These are phyloP conservation scores for Arthrobotrys megalospora DNA, from an alignment of 2,329 filamentous ascomycete genomes.

Conservation along the genomic window DNA sequence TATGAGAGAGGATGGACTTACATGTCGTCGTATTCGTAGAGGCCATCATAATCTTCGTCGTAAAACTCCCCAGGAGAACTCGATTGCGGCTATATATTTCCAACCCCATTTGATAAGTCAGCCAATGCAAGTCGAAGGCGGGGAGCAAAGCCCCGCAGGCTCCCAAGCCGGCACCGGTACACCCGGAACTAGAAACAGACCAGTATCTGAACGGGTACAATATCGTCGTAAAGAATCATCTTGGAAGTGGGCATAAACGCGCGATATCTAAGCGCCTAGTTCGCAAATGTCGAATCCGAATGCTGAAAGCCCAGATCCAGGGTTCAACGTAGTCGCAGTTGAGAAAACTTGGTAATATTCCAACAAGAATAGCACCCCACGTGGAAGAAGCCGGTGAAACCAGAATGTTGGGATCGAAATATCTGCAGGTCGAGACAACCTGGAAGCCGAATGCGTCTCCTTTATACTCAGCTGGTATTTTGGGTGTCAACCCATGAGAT, in stretches of 20 bases:
- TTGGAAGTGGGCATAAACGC: conserved; percentile 30
- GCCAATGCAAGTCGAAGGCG: background rate
- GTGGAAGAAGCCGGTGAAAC: conserved; percentile 20
- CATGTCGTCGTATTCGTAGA: conserved; percentile 56
- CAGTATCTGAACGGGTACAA: conserved; percentile 31
- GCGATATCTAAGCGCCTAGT: conserved; percentile 25
- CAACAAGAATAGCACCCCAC: conserved; percentile 28
- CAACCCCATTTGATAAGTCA: background rate
- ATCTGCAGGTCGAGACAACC: conserved; percentile 23
- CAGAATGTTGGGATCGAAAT: conserved; percentile 34
- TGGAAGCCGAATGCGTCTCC: conserved; percentile 27
- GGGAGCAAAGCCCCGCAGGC: background rate
- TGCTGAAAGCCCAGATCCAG: conserved; percentile 8
- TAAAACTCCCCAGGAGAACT: conserved; percentile 11
- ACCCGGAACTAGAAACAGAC: conserved; percentile 16
- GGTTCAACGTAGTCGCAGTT: conserved; percentile 22
- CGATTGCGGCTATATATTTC: conserved; percentile 24
- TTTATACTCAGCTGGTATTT: conserved; percentile 37
- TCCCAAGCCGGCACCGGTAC: too few relatives aligned
- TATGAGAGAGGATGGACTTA: background rate
- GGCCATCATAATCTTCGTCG: conserved; percentile 50
- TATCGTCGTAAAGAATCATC: conserved; percentile 40
- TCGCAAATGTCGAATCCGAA: background rate
- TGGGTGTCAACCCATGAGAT: background rate
- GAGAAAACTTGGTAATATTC: conserved; percentile 9